Evolutionary conservation across 495 filamentous ascomycete species (phyloP), one percentile per base, ranked within the genome.

Genomic region (Aspergillus taichungensis): DNA sequence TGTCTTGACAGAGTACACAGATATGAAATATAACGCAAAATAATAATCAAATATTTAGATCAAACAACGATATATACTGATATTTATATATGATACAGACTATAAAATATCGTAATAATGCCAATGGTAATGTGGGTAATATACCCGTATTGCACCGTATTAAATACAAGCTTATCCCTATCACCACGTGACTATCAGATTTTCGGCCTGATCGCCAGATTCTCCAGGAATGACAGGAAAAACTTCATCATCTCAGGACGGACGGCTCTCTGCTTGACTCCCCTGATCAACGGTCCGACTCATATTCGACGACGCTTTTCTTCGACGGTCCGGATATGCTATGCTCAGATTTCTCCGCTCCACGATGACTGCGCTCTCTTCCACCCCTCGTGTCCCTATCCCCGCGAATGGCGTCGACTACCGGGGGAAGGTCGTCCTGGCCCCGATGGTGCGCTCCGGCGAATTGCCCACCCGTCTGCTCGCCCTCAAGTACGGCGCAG

Each of bases 371-470:
- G 69, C 75, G 34, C 41, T 64, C 49, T 53, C 72, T 30, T 78
- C 79, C 34, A 32, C 57, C 18, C 54, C 68, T 62, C 79, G 72
- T 50, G 84, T 94, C 29, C 82, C 87, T 38, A 95, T 95, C 59
- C 90, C 90, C 42, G 76, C 74, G 46, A 84, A 84, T 60, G 90
- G 90, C 43, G 88, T 94, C 60, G 90, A 96, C 68, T 96, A 94
- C 64, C 79, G 89, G 52, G 83, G 83, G 55, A 96, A 94, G 66
- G 64, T 96, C 48, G 94, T 95, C 30, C 82, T 99, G 30, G 92
- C 92, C 18, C 92, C 92, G 33, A 98, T 98, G 92, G 92, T 98
- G 18, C 83, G 92, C 32, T 90, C 85, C 24, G 94, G 94, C 52
- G 92, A 99, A 68, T 72, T 96, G 12, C 94, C 94, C 5, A 88